Evolutionary conservation across 164 flowering plant species (phyloP), one percentile per base, ranked within the genome.

Genomic region (Umbilicus rupestris): DNA sequence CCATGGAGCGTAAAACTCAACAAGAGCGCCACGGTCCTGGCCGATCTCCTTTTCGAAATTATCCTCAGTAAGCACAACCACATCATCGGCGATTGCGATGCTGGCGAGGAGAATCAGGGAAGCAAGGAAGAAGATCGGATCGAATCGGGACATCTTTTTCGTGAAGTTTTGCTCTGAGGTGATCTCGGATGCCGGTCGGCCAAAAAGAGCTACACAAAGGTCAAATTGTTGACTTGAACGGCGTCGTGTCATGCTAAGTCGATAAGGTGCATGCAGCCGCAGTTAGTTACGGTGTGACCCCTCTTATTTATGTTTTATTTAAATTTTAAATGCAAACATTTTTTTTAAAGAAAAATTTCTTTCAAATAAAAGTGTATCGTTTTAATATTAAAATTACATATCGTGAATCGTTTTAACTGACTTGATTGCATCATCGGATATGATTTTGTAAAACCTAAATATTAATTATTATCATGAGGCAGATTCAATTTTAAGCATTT

Each of bases 1-100:
- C 99, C 99, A 94, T 28, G 99, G 97, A 59, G 99, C 99, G 67
- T 94, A 94, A 71, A 94, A 94, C 78, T 94, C 96, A 62, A 93
- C 95, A 63, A 93, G 95, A 73, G 97, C 96, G 63, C 83, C 94
- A 17, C 85, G 84, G 71, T 89, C 92, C 70, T 89, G 83, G 33
- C 99, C 97, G 73, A 94, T 89, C 75, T 91, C 89, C 64, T 81
- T 75, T 65, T 87, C 85, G 78, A 87, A 87, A 70, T 81, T 87
- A 0, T 76, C 83, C 30, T 79, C 86, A 16, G 86, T 87, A 33
- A 87, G 73, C 22, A 83, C 79, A 12, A 83, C 74, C 45, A 81
- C 85, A 33, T 82, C 90, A 50, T 79, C 86, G 1, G 84, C 86
- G 11, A 67, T 33, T 14, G 69, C 70, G 39, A 83, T 72, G 31